Percentiles rank a stretch among this genome's conserved stretches.
phyloP scores from a whole-genome alignment of 768 basidiomycete genomes.

The Ramaria sp. region DNA sequence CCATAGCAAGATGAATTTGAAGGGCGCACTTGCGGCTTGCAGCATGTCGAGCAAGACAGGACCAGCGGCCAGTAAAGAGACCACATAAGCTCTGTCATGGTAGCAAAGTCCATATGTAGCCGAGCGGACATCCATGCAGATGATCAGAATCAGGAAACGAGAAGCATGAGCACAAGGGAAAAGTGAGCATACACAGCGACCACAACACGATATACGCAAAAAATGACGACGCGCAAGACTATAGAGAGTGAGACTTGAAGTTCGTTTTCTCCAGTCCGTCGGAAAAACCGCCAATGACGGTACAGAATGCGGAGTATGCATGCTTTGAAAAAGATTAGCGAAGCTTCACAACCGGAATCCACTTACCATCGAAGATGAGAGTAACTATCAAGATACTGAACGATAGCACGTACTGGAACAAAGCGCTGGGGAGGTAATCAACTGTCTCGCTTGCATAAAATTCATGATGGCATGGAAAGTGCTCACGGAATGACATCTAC shows the following conservation, averaged over 20 bases:
- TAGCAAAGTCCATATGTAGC: not conserved
- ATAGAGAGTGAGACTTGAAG: not conserved
- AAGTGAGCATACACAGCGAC: not conserved
- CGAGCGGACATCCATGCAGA: not conserved
- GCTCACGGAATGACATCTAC: not conserved
- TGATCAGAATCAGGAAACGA: not conserved
- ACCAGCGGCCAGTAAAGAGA: too few species aligned
- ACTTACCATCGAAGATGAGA: not conserved
- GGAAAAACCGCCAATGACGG: not conserved
- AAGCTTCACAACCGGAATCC: not conserved
- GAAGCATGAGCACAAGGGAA: not conserved
- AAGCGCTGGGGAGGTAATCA: not conserved
- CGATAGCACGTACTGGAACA: not conserved
- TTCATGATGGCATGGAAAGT: too few species aligned
- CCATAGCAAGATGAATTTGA: too few species aligned
- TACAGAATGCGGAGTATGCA: not conserved
- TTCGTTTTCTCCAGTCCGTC: not conserved
- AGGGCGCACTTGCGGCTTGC: not conserved
- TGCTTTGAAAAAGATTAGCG: not conserved
- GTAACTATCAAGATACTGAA: not conserved
- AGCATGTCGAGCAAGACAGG: not conserved
- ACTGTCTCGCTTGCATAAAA: too few species aligned
- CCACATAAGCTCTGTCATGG: too few species aligned
- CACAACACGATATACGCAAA: too few species aligned
- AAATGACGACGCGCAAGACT: not conserved